Percentiles rank a stretch among this genome's conserved stretches.
phyloP scores from a whole-genome alignment of 1,284 basidiomycete species.

The Ganoderma leucocontextum region DNA sequence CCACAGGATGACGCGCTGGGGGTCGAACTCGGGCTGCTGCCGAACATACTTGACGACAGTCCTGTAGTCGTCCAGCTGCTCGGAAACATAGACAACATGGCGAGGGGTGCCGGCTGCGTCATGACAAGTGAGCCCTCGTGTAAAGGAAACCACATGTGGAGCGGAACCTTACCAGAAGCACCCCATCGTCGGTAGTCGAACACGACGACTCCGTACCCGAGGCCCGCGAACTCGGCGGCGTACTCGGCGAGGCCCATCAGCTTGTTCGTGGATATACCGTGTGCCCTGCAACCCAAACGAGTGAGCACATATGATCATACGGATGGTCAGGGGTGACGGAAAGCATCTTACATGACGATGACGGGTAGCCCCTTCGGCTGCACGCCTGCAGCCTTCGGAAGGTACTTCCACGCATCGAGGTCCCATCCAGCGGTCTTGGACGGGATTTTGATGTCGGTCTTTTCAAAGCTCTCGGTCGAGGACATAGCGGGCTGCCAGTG shows the following conservation, averaged over 20 bases:
- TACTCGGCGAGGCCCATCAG: slow-evolving; percentile 43
- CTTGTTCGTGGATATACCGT: slow-evolving; percentile 47
- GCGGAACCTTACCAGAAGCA: slow-evolving; percentile 41
- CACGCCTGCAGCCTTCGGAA: slow-evolving; percentile 29
- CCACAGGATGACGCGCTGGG: slow-evolving; percentile 46
- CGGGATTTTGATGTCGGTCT: slow-evolving; percentile 41
- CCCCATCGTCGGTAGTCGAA: slow-evolving; percentile 53
- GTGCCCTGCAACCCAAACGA: slow-evolving; percentile 40
- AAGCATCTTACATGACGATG: slow-evolving; percentile 45
- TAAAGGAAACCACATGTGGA: background rate
- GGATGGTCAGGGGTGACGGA: background rate
- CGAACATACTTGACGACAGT: slow-evolving; percentile 47
- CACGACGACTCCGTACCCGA: slow-evolving; percentile 47
- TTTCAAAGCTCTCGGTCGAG: slow-evolving; percentile 13
- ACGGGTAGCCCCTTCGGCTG: slow-evolving; percentile 38
- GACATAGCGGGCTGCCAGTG: background rate
- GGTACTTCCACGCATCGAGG: slow-evolving; percentile 47
- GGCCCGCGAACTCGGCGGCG: slow-evolving; percentile 43
- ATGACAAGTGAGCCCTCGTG: background rate
- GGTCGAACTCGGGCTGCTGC: slow-evolving; percentile 44
- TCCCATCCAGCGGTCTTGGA: slow-evolving; percentile 46
- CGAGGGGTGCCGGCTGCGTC: slow-evolving; percentile 46
- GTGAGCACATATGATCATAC: background rate
- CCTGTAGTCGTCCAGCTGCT: slow-evolving; percentile 51
- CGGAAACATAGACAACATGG: slow-evolving; percentile 42